Evolutionary conservation across 345 rosid species (phyloP).

Genomic region (Syzygium oleosum): DNA sequence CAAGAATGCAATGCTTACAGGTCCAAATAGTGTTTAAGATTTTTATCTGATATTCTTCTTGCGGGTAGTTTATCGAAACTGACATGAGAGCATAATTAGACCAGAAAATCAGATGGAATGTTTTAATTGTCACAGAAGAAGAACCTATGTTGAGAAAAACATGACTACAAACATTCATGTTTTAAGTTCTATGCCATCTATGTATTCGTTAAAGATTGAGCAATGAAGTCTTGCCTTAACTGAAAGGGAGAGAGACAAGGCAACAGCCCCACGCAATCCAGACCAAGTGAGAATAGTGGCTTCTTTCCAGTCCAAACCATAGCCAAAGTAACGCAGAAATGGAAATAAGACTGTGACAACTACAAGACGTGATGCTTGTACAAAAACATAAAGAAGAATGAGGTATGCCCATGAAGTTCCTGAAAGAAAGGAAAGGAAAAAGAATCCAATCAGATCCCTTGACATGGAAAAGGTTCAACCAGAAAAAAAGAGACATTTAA

Average conservation of each 20-base stretch:
- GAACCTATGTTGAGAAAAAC: background rate
- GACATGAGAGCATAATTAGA: background rate
- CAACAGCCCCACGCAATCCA: slow-evolving; percentile 95
- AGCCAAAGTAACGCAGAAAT: slow-evolving; percentile 57
- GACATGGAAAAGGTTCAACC: background rate
- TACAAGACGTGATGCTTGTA: slow-evolving; percentile 58
- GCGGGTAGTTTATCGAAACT: background rate
- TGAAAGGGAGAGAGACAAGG: slow-evolving; percentile 78
- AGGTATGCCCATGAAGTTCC: slow-evolving; percentile 79
- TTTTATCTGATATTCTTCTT: background rate
- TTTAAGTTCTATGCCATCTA: background rate
- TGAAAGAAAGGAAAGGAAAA: slow-evolving; percentile 14
- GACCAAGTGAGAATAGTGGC: slow-evolving; percentile 77
- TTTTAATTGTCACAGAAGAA: background rate
- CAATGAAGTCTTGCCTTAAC: slow-evolving; percentile 60
- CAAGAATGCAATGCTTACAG: background rate
- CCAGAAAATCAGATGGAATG: background rate
- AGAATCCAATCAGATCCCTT: background rate
- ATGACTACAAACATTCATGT: background rate
- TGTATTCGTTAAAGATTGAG: background rate
- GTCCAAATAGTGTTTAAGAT: background rate
- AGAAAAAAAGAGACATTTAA: background rate
- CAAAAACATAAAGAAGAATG: slow-evolving; percentile 57
- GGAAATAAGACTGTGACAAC: slow-evolving; percentile 71
- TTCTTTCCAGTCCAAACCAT: slow-evolving; percentile 96